A percentile compares a stretch with the other conserved stretches of the same genome.
These are phyloP conservation scores for Neonectria faginata DNA, from an alignment of 2,329 filamentous ascomycete genomes.

Conservation along the genomic window DNA sequence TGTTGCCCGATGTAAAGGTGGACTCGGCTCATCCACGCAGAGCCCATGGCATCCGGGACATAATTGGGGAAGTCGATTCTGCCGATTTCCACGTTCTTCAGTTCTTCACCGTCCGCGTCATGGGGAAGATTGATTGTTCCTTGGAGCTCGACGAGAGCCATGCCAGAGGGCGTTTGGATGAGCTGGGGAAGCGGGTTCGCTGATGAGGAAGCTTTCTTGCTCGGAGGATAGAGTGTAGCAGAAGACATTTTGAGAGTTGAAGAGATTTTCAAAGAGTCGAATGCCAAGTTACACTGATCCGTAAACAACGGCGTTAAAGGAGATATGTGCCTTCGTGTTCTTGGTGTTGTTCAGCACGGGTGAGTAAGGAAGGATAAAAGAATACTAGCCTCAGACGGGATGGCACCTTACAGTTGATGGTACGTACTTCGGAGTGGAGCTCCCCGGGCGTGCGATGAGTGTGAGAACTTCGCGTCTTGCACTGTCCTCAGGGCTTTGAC, in stretches of 20 bases:
- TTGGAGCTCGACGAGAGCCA: constrained; percentile 93
- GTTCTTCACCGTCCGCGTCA: constrained; percentile 47
- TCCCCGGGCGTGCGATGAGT: constrained; percentile 4
- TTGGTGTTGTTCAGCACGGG: not conserved
- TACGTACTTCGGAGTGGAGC: constrained; percentile 5
- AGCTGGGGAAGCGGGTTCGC: constrained; percentile 77
- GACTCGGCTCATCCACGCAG: constrained; percentile 89
- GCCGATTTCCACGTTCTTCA: constrained; percentile 65
- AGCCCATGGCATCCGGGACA: constrained; percentile 59
- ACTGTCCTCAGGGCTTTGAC: constrained; percentile 24
- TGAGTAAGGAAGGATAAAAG: not conserved
- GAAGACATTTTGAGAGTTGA: constrained; percentile 50
- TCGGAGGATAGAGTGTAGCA: constrained; percentile 56
- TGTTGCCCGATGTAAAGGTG: constrained; percentile 90
- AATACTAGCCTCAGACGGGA: no score
- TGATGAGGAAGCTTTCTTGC: constrained; percentile 37
- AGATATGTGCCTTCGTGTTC: not conserved
- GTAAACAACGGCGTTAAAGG: not conserved
- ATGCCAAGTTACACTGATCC: not conserved
- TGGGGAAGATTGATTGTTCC: constrained; percentile 84
- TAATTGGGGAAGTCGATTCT: constrained; percentile 84
- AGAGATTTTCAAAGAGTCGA: not conserved
- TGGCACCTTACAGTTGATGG: no score
- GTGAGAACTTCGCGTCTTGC: not conserved
- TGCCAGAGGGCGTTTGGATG: constrained; percentile 87